These are phyloP conservation scores for Microdochium nivale DNA, from an alignment of 2,329 filamentous ascomycete genomes.

Conservation along the genomic window DNA sequence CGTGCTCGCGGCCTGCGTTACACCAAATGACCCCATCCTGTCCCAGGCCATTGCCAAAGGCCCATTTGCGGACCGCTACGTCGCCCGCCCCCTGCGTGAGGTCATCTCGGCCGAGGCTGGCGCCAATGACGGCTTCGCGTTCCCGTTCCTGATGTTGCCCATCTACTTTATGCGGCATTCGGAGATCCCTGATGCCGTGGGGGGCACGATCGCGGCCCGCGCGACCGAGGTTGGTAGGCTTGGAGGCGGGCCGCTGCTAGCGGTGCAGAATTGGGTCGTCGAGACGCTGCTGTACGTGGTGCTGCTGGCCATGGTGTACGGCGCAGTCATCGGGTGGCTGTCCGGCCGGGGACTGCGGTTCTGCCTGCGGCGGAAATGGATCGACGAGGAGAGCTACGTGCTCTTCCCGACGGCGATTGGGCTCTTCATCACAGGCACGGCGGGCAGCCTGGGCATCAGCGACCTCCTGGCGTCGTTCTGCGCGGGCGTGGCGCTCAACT, in stretches of 20 bases:
- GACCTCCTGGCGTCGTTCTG: conserved; percentile 54
- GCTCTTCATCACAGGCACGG: conserved; percentile 50
- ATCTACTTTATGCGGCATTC: conserved; percentile 48
- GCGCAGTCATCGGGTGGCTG: conserved; percentile 37
- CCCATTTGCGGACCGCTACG: conserved; percentile 53
- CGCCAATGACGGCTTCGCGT: conserved; percentile 54
- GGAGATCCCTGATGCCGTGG: conserved; percentile 21
- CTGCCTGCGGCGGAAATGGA: conserved; percentile 38
- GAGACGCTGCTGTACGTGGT: conserved; percentile 55
- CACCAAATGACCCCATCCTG: conserved; percentile 53
- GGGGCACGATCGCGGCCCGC: conserved; percentile 12
- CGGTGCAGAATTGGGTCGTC: conserved; percentile 47
- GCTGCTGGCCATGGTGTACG: conserved; percentile 41
- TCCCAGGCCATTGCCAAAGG: conserved; percentile 56
- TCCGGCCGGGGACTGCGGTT: conserved; percentile 37
- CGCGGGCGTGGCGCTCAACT: conserved; percentile 51
- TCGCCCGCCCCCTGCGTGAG: conserved; percentile 46
- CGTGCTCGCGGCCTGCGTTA: conserved; percentile 52
- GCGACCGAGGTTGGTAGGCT: conserved; percentile 35
- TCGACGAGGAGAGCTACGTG: conserved; percentile 45
- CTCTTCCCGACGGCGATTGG: conserved; percentile 43
- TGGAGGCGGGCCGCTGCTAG: conserved; percentile 40
- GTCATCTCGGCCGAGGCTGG: conserved; percentile 56
- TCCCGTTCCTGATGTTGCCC: conserved; percentile 52
- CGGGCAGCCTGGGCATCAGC: conserved; percentile 47